These are phyloP conservation scores for Melastoma candidum DNA, from an alignment of 441 rosid genomes.

Conservation along the genomic window DNA sequence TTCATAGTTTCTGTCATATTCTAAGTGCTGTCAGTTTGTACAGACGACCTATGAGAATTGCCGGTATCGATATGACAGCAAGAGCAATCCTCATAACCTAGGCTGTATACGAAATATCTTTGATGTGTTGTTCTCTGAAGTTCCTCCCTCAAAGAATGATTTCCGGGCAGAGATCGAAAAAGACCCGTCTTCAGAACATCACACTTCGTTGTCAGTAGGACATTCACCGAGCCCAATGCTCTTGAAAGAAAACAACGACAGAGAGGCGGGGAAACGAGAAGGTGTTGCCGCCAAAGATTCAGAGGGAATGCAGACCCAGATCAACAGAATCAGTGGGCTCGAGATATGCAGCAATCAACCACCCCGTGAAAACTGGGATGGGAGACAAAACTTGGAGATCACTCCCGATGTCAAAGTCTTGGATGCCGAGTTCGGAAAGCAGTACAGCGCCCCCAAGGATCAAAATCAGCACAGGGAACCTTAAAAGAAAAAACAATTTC, in stretches of 20 bases:
- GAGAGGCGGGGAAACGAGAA: conserved; percentile 40
- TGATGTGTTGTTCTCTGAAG: conserved; percentile 38
- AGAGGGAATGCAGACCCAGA: conserved; percentile 44
- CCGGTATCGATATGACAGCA: conserved; percentile 43
- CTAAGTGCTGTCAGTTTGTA: too few species aligned
- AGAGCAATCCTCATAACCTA: conserved; percentile 50
- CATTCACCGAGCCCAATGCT: conserved; percentile 29
- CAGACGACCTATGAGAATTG: conserved; percentile 47
- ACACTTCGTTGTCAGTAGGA: conserved; percentile 20
- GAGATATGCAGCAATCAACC: conserved; percentile 49
- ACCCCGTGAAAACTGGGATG: conserved; percentile 25
- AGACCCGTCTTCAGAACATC: conserved; percentile 28
- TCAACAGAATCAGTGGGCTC: conserved; percentile 34
- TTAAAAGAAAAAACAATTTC: too few species aligned
- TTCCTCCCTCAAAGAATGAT: conserved; percentile 44
- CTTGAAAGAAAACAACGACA: conserved; percentile 32
- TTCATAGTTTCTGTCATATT: conserved; percentile 1
- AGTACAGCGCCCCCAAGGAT: conserved; percentile 22
- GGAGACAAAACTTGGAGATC: conserved; percentile 35
- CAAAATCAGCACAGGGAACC: conserved; percentile 16
- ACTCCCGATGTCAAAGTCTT: conserved; percentile 29
- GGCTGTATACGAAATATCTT: conserved; percentile 33
- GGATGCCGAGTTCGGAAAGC: conserved; percentile 39
- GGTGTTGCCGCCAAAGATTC: conserved; percentile 56
- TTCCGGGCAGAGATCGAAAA: conserved; percentile 35